phyloP scores from a whole-genome alignment of 176 grass and related monocot genomes.

The Phoenix dactylifera region DNA sequence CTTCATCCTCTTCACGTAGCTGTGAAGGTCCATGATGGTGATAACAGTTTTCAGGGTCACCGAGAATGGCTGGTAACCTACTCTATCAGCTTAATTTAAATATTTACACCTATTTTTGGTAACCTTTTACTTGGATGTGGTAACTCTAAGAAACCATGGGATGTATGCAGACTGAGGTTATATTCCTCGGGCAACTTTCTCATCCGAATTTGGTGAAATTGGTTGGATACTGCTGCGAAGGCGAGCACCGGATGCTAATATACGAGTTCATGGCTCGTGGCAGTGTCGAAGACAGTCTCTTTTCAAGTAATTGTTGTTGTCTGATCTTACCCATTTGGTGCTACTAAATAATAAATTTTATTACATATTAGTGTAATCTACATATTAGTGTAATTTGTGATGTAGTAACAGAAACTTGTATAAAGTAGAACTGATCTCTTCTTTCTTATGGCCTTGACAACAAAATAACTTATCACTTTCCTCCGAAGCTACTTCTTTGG shows the following conservation, averaged over 20 bases:
- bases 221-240: conserved; percentile 74
- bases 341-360: too few relatives aligned
- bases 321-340: too few relatives aligned
- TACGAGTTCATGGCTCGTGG: conserved; percentile 65
- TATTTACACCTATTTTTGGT: too few relatives aligned
- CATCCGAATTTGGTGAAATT: conserved; percentile 71
- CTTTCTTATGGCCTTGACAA: too few relatives aligned
- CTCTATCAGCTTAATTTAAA: background rate
- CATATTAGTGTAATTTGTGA: too few relatives aligned
- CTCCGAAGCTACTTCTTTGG: too few relatives aligned
- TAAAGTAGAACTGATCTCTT: too few relatives aligned
- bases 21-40: conserved; percentile 82
- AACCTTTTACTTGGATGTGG: too few relatives aligned
- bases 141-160: background rate
- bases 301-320: conserved; percentile 40
- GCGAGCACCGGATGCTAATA: conserved; percentile 50
- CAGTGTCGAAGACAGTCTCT: conserved; percentile 75
- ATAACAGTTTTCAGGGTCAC: conserved; percentile 90
- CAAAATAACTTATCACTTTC: too few relatives aligned
- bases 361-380: too few relatives aligned
- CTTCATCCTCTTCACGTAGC: conserved; percentile 39
- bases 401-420: too few relatives aligned
- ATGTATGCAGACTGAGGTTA: conserved; percentile 54
- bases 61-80: conserved; percentile 66
- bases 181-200: conserved; percentile 72